Percentiles rank a stretch among this genome's conserved stretches.
Conservation (phyloP, 805 yeast species). For the Candida broadrunensis region DNA sequence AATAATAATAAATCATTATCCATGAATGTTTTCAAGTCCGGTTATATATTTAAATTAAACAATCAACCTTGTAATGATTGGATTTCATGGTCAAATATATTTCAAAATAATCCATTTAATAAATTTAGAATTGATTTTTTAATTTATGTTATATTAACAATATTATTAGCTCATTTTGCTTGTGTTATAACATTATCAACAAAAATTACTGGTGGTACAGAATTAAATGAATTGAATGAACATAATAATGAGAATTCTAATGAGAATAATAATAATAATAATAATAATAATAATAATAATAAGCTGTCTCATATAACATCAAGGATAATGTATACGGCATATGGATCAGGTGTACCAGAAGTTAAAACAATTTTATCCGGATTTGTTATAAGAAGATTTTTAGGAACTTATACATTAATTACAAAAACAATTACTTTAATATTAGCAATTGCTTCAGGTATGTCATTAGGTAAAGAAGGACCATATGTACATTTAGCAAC, state of each 20-base stretch:
- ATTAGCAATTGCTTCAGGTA: constrained; percentile 55
- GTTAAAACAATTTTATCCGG: constrained; percentile 60
- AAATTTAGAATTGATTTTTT: constrained; percentile 25
- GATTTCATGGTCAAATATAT: constrained; percentile 42
- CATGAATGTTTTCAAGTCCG: constrained; percentile 18
- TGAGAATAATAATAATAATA: not conserved
- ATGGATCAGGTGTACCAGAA: constrained; percentile 62
- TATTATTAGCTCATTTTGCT: constrained; percentile 42
- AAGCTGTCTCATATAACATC: constrained; percentile 7
- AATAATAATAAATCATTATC: too few species aligned
- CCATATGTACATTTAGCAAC: constrained; percentile 61
- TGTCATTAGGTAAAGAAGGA: constrained; percentile 59
- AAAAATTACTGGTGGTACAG: constrained; percentile 25
- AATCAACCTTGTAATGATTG: constrained; percentile 37
- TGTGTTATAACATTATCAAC: constrained; percentile 46
- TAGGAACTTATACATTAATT: constrained; percentile 50
- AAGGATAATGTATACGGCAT: constrained; percentile 44
- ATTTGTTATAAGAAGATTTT: constrained; percentile 50
- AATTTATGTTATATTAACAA: constrained; percentile 35
- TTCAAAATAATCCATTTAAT: constrained; percentile 10
- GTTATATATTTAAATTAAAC: constrained; percentile 10
- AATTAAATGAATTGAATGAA: constrained; percentile 1
- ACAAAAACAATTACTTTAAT: constrained; percentile 48
- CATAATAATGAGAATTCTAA: not conserved
- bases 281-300: not conserved